Percentiles rank a stretch among this genome's conserved stretches.
Conservation (phyloP, 225 moss, liverwort and hornwort genomes). For the Neckera pumila region DNA sequence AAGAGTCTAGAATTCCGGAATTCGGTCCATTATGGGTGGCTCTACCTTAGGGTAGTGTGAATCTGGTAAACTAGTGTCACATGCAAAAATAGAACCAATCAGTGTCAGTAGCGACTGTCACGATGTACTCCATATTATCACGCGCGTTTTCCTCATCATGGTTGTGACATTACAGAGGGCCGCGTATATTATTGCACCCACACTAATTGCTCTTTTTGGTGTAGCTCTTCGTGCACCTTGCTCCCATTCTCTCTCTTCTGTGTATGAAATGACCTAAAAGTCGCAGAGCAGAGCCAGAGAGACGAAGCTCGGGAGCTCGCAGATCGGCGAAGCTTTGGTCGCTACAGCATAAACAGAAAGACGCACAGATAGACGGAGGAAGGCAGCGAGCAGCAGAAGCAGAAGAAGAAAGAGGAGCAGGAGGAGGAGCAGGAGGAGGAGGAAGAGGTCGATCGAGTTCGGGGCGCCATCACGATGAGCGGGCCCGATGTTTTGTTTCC, state of each 20-base stretch:
- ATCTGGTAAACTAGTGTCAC: not conserved
- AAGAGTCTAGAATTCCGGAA: too few species aligned
- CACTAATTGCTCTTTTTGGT: not conserved
- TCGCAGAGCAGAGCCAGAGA: not conserved
- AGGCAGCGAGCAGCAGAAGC: not conserved
- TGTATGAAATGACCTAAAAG: constrained; percentile 1
- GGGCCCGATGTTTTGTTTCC: constrained; percentile 84
- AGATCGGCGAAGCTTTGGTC: not conserved
- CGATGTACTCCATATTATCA: not conserved
- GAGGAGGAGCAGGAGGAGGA: too few species aligned
- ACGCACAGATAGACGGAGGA: not conserved
- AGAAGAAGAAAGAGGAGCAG: not conserved
- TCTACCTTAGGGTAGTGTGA: too few species aligned
- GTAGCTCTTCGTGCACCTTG: too few species aligned
- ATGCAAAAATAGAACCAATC: not conserved
- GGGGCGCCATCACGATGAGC: constrained; percentile 50
- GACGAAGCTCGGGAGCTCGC: not conserved
- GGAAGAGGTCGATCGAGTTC: not conserved
- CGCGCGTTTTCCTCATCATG: not conserved
- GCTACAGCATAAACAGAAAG: not conserved
- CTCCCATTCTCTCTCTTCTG: too few species aligned
- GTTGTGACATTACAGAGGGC: not conserved
- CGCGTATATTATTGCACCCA: not conserved
- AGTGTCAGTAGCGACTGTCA: not conserved
- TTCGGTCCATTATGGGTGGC: too few species aligned